Percentiles rank a stretch among this genome's conserved stretches.
Conservation (phyloP, 257 asterid genomes). For the Anisodus acutangulus region DNA sequence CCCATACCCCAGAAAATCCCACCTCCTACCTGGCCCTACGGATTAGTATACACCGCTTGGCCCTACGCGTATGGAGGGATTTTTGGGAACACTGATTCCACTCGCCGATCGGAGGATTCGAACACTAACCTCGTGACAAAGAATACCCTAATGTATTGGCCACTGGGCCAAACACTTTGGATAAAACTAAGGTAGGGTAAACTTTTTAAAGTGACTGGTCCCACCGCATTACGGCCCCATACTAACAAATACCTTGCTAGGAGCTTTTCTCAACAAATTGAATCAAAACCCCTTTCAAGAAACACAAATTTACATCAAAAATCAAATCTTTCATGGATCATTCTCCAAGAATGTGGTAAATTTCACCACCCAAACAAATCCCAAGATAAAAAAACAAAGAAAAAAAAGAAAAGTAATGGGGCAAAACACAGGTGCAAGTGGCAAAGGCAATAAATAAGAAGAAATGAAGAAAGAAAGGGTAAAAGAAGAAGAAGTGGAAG, state of each 20-base stretch:
- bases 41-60: too few species aligned
- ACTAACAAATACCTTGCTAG: neutral
- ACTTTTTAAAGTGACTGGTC: too few species aligned
- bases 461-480: constrained; percentile 30
- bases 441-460: constrained; percentile 42
- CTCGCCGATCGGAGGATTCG: too few species aligned
- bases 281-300: constrained; percentile 22
- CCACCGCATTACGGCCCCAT: too few species aligned
- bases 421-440: constrained; percentile 34
- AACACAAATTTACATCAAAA: neutral
- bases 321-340: constrained; percentile 5
- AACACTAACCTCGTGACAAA: too few species aligned
- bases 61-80: too few species aligned
- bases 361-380: neutral
- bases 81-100: too few species aligned
- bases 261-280: constrained; percentile 4
- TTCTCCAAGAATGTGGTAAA: neutral
- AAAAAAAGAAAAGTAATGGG: neutral
- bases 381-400: constrained; percentile 23
- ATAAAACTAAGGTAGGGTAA: too few species aligned
- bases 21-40: too few species aligned
- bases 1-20: too few species aligned
- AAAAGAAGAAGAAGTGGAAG: constrained; percentile 34
- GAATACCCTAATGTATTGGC: too few species aligned
- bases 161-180: too few species aligned